Percentiles rank a stretch among this genome's conserved stretches.
Conservation (phyloP, 2,329 filamentous ascomycete genomes). For the Venturia nashicola region DNA sequence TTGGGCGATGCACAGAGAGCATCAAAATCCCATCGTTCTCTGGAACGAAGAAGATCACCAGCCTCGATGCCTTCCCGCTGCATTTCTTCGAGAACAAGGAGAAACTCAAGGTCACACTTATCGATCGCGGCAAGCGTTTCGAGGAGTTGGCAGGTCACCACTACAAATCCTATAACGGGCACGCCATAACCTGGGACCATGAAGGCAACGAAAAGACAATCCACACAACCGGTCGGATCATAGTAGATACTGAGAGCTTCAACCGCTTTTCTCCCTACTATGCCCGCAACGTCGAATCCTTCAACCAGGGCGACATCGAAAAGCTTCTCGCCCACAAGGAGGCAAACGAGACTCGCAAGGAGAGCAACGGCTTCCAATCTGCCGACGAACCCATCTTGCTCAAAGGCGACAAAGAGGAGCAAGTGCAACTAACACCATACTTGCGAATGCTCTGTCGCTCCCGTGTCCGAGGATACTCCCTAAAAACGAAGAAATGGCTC, state of each 20-base stretch:
- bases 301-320: background rate
- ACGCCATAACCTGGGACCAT: conserved; percentile 1
- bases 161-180: conserved; percentile 13
- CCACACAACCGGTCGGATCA: conserved; percentile 32
- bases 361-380: background rate
- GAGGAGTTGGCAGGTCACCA: conserved; percentile 12
- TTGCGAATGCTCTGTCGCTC: conserved; percentile 12
- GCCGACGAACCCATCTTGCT: background rate
- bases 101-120: conserved; percentile 10
- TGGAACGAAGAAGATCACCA: conserved; percentile 31
- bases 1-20: conserved; percentile 16
- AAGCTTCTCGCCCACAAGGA: background rate
- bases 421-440: conserved; percentile 7
- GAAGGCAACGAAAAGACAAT: background rate
- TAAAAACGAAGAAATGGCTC: conserved; percentile 37
- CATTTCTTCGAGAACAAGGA: conserved; percentile 30
- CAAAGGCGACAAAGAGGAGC: background rate
- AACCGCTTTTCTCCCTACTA: conserved; percentile 10
- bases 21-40: conserved; percentile 16
- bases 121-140: background rate
- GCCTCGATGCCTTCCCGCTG: conserved; percentile 32
- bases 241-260: conserved; percentile 39
- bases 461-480: conserved; percentile 27
- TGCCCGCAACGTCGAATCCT: background rate
- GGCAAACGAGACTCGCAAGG: background rate